Evolutionary conservation across 352 stramenopile genomes (phyloP).

Genomic region (Hyaloperonospora brassicae): DNA sequence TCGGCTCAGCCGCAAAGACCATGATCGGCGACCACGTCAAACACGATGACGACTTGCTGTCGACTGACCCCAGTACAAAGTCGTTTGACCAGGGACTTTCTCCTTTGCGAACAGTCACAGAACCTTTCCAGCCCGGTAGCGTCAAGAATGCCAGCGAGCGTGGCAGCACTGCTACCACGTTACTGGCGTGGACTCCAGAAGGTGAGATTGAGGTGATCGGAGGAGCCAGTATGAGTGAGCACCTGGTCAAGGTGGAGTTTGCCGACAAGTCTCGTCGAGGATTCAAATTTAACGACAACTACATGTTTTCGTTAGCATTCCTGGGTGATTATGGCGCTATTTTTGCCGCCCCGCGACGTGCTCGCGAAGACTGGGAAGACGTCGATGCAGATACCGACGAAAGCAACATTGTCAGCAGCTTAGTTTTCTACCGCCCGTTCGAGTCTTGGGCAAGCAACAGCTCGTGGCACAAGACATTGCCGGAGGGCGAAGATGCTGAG

Average conservation of each 20-base stretch:
- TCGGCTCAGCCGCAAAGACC: conserved; percentile 34
- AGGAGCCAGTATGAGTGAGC: conserved; percentile 52
- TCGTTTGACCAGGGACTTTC: conserved; percentile 9
- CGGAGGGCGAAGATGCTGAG: conserved; percentile 63
- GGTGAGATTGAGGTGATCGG: conserved; percentile 78
- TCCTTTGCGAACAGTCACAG: conserved; percentile 29
- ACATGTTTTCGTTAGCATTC: conserved; percentile 70
- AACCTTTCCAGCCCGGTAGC: conserved; percentile 62
- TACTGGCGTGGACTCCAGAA: conserved; percentile 65
- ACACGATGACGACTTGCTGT: conserved; percentile 14
- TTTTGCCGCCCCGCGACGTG: conserved; percentile 58
- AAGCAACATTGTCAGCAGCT: conserved; percentile 56
- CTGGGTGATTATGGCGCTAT: conserved; percentile 67
- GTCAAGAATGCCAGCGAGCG: conserved; percentile 31
- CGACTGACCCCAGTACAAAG: conserved; percentile 2
- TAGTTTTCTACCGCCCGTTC: conserved; percentile 78
- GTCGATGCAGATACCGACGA: conserved; percentile 22
- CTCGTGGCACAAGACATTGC: conserved; percentile 66
- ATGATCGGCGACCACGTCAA: conserved; percentile 19
- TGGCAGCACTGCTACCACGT: conserved; percentile 28
- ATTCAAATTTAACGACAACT: conserved; percentile 84
- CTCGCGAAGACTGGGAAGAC: conserved; percentile 59
- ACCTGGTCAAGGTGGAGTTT: conserved; percentile 79
- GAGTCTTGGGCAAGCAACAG: conserved; percentile 78
- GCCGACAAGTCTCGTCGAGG: conserved; percentile 69